These are phyloP conservation scores for Lodderomyces metapsilosis DNA, from an alignment of 1,139 yeast species.

Conservation along the genomic window DNA sequence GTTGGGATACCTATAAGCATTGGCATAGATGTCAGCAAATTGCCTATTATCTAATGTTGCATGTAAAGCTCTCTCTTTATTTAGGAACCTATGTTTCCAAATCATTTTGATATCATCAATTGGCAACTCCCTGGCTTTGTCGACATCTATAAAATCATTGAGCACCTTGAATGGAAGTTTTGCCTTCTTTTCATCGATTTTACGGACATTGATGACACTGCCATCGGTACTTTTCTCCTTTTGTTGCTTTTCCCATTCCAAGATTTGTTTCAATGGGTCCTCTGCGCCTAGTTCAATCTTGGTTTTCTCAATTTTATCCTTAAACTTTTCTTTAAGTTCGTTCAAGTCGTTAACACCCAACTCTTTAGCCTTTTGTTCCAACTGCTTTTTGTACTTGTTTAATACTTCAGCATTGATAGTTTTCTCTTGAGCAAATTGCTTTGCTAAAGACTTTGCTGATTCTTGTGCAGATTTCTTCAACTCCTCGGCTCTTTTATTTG, in stretches of 20 bases:
- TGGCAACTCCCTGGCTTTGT: conserved; percentile 57
- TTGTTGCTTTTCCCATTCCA: conserved; percentile 49
- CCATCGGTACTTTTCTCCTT: conserved; percentile 46
- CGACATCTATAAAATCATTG: conserved; percentile 66
- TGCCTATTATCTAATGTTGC: conserved; percentile 61
- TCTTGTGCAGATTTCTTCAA: conserved; percentile 2
- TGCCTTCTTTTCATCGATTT: conserved; percentile 46
- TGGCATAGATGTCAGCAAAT: conserved; percentile 58
- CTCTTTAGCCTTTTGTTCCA: conserved; percentile 35
- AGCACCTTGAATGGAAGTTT: conserved; percentile 67
- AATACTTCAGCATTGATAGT: conserved; percentile 13
- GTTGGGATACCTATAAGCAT: conserved; percentile 73
- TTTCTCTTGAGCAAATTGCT: conserved; percentile 5
- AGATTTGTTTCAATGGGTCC: conserved; percentile 71
- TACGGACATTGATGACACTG: conserved; percentile 64
- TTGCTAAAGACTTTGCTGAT: neutral
- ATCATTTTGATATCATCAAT: conserved; percentile 69
- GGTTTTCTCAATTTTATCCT: conserved; percentile 57
- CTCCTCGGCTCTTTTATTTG: neutral
- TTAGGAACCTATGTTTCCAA: conserved; percentile 86
- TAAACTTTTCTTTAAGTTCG: conserved; percentile 61
- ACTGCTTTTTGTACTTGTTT: conserved; percentile 29
- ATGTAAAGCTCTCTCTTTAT: conserved; percentile 57
- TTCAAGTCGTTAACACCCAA: conserved; percentile 48
- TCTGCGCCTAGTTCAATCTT: conserved; percentile 57